phyloP scores from a whole-genome alignment of 192 early-diverging fungal genomes.

The Backusella circina region DNA sequence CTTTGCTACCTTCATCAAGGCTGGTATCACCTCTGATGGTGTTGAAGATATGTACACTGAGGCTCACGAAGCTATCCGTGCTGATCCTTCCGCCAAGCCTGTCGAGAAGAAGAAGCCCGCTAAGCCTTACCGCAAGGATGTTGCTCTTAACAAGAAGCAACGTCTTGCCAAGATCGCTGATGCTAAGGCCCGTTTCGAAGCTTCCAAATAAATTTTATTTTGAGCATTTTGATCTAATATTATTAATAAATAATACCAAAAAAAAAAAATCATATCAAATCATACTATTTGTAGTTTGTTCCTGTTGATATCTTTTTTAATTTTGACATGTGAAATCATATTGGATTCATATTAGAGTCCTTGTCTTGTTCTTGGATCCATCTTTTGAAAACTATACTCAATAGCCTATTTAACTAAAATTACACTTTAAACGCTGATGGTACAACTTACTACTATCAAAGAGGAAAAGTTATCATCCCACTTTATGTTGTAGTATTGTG shows the following conservation, averaged over 20 bases:
- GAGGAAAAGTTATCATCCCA: not conserved
- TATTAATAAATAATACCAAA: not conserved
- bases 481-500: too few relatives aligned
- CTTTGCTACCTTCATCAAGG: slow-evolving; percentile 91
- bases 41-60: slow-evolving; percentile 93
- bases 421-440: not conserved
- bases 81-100: slow-evolving; percentile 71
- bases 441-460: not conserved
- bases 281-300: not conserved
- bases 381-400: not conserved
- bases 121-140: slow-evolving; percentile 54
- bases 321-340: not conserved
- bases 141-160: slow-evolving; percentile 86
- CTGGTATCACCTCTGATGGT: slow-evolving; percentile 82
- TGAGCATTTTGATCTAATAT: not conserved
- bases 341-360: not conserved
- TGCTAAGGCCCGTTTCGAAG: slow-evolving; percentile 58
- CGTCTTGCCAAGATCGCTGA: slow-evolving; percentile 83
- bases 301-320: not conserved
- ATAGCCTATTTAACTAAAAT: not conserved
- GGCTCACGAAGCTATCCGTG: slow-evolving; percentile 92
- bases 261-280: not conserved
- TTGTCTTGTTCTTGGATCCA: too few relatives aligned
- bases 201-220: not conserved
- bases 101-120: slow-evolving; percentile 68